Percentiles rank a stretch among this genome's conserved stretches.
Conservation (phyloP, 768 basidiomycete genomes). For the Russula olivacea region DNA sequence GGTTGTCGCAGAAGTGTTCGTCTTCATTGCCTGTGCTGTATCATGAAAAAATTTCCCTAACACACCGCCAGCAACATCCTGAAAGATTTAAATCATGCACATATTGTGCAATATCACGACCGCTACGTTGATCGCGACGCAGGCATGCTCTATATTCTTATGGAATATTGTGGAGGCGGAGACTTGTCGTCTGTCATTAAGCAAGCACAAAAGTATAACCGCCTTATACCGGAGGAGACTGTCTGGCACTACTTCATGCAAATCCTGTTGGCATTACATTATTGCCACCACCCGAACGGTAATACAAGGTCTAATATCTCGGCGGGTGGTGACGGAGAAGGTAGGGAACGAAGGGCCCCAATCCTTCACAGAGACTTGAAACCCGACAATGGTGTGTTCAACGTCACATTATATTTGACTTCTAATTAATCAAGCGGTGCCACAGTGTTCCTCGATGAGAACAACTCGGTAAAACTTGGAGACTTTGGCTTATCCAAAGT, state of each 20-base stretch:
- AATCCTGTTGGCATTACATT: slow-evolving; percentile 78
- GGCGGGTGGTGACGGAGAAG: slow-evolving; percentile 35
- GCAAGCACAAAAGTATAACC: slow-evolving; percentile 57
- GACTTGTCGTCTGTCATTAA: slow-evolving; percentile 89
- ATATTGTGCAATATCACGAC: slow-evolving; percentile 95
- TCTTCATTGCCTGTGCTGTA: slow-evolving; percentile 20
- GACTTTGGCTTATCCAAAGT: slow-evolving; percentile 97
- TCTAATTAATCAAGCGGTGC: not conserved
- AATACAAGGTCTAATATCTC: slow-evolving; percentile 42
- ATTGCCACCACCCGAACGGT: slow-evolving; percentile 80
- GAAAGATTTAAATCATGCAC: slow-evolving; percentile 89
- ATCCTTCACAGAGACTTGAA: slow-evolving; percentile 95
- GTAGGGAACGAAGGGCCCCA: slow-evolving; percentile 55
- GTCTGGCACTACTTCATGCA: slow-evolving; percentile 97
- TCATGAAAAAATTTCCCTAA: not conserved
- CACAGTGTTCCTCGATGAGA: slow-evolving; percentile 83
- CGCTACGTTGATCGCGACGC: slow-evolving; percentile 84
- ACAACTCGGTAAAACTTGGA: slow-evolving; percentile 86
- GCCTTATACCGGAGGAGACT: slow-evolving; percentile 83
- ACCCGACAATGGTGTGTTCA: slow-evolving; percentile 83
- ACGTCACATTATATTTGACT: too few relatives aligned
- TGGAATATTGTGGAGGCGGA: slow-evolving; percentile 98
- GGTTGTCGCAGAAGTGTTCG: slow-evolving; percentile 96
- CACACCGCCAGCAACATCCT: slow-evolving; percentile 72
- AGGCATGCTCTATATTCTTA: slow-evolving; percentile 92